Conservation (phyloP, 768 basidiomycete genomes). For the Lentinula detonsa region DNA sequence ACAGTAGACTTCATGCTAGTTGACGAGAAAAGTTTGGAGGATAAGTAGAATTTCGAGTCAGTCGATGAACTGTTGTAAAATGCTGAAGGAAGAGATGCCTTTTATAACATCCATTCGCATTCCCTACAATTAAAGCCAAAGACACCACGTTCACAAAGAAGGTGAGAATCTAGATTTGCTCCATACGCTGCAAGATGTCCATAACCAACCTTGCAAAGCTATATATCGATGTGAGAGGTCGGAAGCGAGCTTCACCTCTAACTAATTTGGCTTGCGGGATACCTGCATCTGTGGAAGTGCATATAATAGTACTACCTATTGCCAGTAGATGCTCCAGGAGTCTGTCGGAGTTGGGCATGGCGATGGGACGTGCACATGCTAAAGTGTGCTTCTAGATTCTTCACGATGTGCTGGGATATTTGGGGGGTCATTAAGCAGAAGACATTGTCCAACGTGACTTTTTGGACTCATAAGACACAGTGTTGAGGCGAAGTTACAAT, state of each 20-base stretch:
- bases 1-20: neutral
- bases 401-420: neutral
- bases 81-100: neutral
- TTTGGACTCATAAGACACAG: too few species aligned
- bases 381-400: neutral
- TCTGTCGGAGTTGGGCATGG: neutral
- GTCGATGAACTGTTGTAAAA: neutral
- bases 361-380: neutral
- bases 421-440: too few species aligned
- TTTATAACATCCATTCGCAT: neutral
- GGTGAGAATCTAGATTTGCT: neutral
- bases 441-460: too few species aligned
- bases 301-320: neutral
- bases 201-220: neutral
- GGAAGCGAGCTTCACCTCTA: too few species aligned
- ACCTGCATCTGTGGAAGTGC: too few species aligned
- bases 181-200: neutral
- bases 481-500: too few species aligned
- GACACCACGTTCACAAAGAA: neutral
- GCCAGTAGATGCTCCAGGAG: neutral
- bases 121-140: neutral
- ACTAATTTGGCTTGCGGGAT: neutral
- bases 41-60: neutral
- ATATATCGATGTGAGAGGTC: neutral
- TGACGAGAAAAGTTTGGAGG: neutral